Evolutionary conservation across 495 filamentous ascomycete genomes (phyloP).

Genomic region (Podospora pseudocomata): DNA sequence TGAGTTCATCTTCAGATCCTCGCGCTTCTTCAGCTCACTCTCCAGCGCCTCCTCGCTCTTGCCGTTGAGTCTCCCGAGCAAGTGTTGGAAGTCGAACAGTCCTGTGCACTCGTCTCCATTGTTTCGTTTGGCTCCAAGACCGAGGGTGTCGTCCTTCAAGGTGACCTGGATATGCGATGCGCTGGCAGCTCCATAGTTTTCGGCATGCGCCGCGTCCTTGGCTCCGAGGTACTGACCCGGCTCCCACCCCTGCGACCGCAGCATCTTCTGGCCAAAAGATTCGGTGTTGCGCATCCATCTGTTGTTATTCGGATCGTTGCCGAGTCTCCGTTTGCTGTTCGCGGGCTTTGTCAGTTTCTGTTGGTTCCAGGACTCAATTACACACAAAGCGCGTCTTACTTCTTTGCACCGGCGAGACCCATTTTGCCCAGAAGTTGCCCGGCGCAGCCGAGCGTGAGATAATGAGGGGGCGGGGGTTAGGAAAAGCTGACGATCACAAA

Average conservation of each 20-base stretch:
- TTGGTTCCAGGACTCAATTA: background rate
- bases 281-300: slow-evolving; percentile 79
- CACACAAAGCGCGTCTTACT: slow-evolving; percentile 46
- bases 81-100: slow-evolving; percentile 73
- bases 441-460: slow-evolving; percentile 18
- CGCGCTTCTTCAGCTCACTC: slow-evolving; percentile 58
- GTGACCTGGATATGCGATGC: slow-evolving; percentile 72
- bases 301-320: slow-evolving; percentile 89
- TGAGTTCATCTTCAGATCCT: slow-evolving; percentile 60
- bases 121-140: slow-evolving; percentile 71
- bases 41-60: slow-evolving; percentile 66
- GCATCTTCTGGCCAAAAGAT: slow-evolving; percentile 80
- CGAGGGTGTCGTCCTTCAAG: slow-evolving; percentile 85
- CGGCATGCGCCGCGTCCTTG: slow-evolving; percentile 64
- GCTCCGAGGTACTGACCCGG: slow-evolving; percentile 78
- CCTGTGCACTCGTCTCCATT: slow-evolving; percentile 74
- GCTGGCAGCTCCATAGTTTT: slow-evolving; percentile 70
- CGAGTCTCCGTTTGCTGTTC: slow-evolving; percentile 72
- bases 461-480: background rate
- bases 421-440: slow-evolving; percentile 41
- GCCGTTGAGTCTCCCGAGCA: slow-evolving; percentile 86
- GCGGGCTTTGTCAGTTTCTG: slow-evolving; percentile 19
- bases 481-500: background rate
- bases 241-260: slow-evolving; percentile 83
- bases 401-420: slow-evolving; percentile 71